Evolutionary conservation across 2,329 filamentous ascomycete species (phyloP), one percentile per base, ranked within the genome.

Genomic region (Emergomyces pasteurianus): DNA sequence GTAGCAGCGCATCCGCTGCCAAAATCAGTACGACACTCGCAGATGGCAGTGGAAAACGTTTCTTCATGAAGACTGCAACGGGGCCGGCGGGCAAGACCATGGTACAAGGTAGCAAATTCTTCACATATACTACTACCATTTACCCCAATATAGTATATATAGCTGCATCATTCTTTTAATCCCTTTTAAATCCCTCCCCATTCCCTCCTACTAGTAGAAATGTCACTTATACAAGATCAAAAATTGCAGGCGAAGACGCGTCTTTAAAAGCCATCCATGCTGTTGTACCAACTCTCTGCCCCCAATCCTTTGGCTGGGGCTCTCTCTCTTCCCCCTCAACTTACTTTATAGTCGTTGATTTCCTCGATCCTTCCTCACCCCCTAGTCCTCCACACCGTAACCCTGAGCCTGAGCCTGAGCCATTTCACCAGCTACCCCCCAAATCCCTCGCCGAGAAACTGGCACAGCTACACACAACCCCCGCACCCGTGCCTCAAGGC

Each of bases 191-290:
- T 9, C 10, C 21, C 9, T n/a, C 43, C 21, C 9, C 21, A 7
- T 8, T 1, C 46, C 12, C 12, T 12, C 21, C 21, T 47, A 26
- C 21, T 14, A 23, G 5, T 55, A 26, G 23, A 21, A 21, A 55
- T 42, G 28, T 42, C 34, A 56, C 14, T 1, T 34, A 23, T 42
- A 34, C 23, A 46, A 57, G 46, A 34, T 10, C 16, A 21, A 43
- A 14, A n/a, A 26, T 9, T 64, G 65, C 67, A 84, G 89, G 91
- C 62, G 92, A 96, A 74, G 86, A 91, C 70, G 83, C 83, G 58
- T 95, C 90, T 1, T 83, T 96, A 60, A 92, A 90, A 69, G 88
- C 90, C 59, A 88, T 96, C 65, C 82, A 90, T 70, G 69, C 78
- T 54, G 78, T 79, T n/a, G 86, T 94, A 0, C 87, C 90, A 1